Conservation (phyloP, 2,329 filamentous ascomycete genomes). For the Fusarium pseudonygamai region DNA sequence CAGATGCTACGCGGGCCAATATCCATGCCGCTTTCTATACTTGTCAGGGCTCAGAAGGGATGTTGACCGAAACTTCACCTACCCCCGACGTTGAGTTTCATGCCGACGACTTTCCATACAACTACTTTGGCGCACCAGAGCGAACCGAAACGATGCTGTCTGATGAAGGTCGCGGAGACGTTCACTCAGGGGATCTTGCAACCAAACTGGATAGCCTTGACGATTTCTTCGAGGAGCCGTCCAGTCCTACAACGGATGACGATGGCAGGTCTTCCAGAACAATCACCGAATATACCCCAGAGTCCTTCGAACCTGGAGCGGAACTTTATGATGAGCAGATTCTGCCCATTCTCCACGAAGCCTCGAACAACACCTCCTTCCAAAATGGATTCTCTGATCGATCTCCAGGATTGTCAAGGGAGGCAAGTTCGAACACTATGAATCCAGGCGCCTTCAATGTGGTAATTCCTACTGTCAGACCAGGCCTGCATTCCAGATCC, state of each 20-base stretch:
- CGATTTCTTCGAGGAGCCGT: slow-evolving; percentile 81
- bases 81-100: slow-evolving; percentile 94
- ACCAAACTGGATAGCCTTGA: slow-evolving; percentile 81
- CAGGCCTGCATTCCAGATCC: slow-evolving; percentile 80
- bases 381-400: slow-evolving; percentile 89
- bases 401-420: slow-evolving; percentile 67
- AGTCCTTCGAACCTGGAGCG: slow-evolving; percentile 77
- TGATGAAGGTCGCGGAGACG: slow-evolving; percentile 77
- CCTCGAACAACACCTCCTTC: slow-evolving; percentile 81
- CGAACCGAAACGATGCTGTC: slow-evolving; percentile 93
- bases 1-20: slow-evolving; percentile 85
- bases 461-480: slow-evolving; percentile 57
- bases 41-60: slow-evolving; percentile 75
- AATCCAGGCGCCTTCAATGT: slow-evolving; percentile 67
- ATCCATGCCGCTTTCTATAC: slow-evolving; percentile 98
- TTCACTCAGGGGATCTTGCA: slow-evolving; percentile 79
- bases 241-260: slow-evolving; percentile 65
- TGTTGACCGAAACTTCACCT: slow-evolving; percentile 66
- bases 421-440: slow-evolving; percentile 69
- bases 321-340: slow-evolving; percentile 94
- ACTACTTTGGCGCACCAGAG: slow-evolving; percentile 77
- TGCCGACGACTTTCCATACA: slow-evolving; percentile 84
- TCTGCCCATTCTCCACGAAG: slow-evolving; percentile 87
- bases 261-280: slow-evolving; percentile 70
- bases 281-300: slow-evolving; percentile 71